Base-by-base conservation (phyloP, 1,139 yeast species). In the Pichia sp. region DNA sequence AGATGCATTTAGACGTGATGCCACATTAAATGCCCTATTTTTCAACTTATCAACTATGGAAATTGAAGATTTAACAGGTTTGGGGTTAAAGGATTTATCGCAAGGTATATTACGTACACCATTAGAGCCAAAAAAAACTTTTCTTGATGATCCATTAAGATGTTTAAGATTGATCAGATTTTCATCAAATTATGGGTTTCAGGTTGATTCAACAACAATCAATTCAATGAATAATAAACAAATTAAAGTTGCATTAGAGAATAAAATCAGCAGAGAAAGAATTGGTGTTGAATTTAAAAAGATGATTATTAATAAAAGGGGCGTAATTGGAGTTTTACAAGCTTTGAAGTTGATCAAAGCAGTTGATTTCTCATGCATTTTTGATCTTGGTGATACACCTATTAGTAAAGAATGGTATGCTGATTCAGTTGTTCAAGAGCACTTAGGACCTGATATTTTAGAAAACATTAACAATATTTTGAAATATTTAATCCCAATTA, bases 1-100 rank as follows among this genome's bases (percentile, higher is more conserved):
- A 60, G 99, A 92, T 66, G 97, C 98, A 0, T 71, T 79, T 57
- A 76, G 98, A 59, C 73, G 99, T 60, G 99, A 92, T 68, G 97
- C 97, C 2, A 92, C 98, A 0, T 70, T 92, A 51, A 85, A 92
- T 65, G 96, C 98, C 0, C 69, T 92, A 35, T 92, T 92, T 62
- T 92, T 85, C 67, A 92, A 92, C 64, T 72, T 92, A 44, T 76
- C 77, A 49, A 77, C 80, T 18, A 71, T 70, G 23, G 59, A 73
- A 51, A 81, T 92, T 23, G 99, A 92, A 60, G 99, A 92, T 66
- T 80, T 83, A 54, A 92, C 98, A 0, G 78, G 76, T 0, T 62
- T 63, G 23, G 99, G 99, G 0, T 60, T 90, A 15, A 63, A 73
- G 13, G 99, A 92, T 63, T 70, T 92, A 53, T 57, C 72, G 43